Evolutionary conservation across 805 yeast genomes (phyloP), one percentile per base, ranked within the genome.

Genomic region (Cyberlindnera nakhonratchasimensis): DNA sequence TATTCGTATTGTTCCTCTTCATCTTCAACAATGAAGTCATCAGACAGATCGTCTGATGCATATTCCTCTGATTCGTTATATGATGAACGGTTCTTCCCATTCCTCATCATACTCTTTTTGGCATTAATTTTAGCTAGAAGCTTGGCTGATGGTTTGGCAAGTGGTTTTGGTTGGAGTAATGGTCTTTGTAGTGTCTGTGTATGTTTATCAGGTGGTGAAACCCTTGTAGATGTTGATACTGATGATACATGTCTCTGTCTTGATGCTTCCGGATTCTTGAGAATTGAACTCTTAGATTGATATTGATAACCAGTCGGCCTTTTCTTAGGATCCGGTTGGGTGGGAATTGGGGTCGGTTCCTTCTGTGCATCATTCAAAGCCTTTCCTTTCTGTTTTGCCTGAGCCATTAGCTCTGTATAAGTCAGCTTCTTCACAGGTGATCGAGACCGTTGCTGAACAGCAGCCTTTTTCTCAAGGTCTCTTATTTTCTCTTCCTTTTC

Each of bases 11-110:
- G 49, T 16, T 49, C 61, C 24, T 49, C 53, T 23, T 58, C 64
- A 32, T 59, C 86, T 37, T 75, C 74, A 9, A 72, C 88, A 26
- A 82, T 69, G 53, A 81, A 82, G 30, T 74, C 81, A 45, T 70
- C 77, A 11, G 34, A 37, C 5, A 21, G 18, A 9, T 48, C 46
- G 5, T 40, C 53, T 7, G 28, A 25, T 5, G 6, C 28, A 25
- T 25, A 25, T 6, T 14, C 31, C 18, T 28, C 31, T n/a, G 7
- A 10, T 3, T 40, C 49, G 39, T 74, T 65, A 21, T 69, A 74
- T 6, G n/a, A n/a, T n/a, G n/a, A n/a, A n/a, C n/a, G n/a, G n/a
- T n/a, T n/a, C n/a, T n/a, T n/a, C n/a, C n/a, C n/a, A n/a, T n/a
- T n/a, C n/a, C n/a, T n/a, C n/a, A n/a, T n/a, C n/a, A n/a, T n/a